Base-by-base conservation (phyloP, 1,284 basidiomycete genomes). In the Schizophyllum commune region DNA sequence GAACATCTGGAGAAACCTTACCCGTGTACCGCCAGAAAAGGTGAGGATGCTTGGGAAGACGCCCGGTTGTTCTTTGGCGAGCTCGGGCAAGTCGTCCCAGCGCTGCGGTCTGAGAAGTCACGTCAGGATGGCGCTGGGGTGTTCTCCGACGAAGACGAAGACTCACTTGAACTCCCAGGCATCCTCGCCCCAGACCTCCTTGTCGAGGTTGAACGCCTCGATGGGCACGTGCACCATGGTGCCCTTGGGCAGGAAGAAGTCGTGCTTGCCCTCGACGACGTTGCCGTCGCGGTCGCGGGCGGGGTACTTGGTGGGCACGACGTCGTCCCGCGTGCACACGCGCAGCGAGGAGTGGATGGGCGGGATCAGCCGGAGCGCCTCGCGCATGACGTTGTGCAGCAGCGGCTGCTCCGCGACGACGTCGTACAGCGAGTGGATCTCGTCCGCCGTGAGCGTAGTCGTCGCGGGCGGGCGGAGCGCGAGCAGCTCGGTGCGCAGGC, bases 291-390 rank as follows among this genome's bases (percentile, higher is more conserved):
- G 72, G 64, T 78, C 75, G 61, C 75, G 76, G n/a, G 92, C 78
- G 3, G 89, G 86, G 58, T 81, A 80, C 60, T 81, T 80, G 2
- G 85, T 84, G 0, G 92, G 92, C 17, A 94, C 78, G 59, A 84
- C 79, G 66, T 92, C 89, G 66, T 92, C 88, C 66, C 82, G 78
- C 1, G 80, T 86, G 5, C 91, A 88, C 4, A 89, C 85, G 15
- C 91, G 82, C 55, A 92, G 75, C 9, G 89, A 88, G 2, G 88
- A 91, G 70, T 92, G 88, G n/a, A 92, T 78, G 2, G 91, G 91
- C 1, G 92, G 88, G 27, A 89, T 82, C 39, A 93, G 73, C 19
- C 92, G 83, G 57, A 94, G 73, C 0, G 82, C 79, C 73, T 94
- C 92, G 57, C 85, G 82, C 20, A 83, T 75, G 27, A 96, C 85